These are phyloP conservation scores for Ceratocystis ficicola DNA, from an alignment of 2,329 filamentous ascomycete genomes.

Conservation along the genomic window DNA sequence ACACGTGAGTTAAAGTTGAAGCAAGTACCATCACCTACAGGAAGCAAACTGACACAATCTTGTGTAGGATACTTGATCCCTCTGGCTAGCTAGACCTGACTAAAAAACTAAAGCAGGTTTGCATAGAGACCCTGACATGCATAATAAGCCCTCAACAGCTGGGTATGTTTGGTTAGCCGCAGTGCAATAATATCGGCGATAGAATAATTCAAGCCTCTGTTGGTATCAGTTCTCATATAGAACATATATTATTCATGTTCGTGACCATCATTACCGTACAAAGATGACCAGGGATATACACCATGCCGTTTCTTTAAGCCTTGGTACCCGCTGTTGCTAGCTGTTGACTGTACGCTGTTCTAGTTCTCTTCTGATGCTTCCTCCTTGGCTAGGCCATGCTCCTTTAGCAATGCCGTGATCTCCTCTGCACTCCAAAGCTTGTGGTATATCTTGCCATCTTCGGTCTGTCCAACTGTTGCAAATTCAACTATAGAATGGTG, in stretches of 20 bases:
- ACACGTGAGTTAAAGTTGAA: constrained; percentile 32
- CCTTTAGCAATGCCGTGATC: constrained; percentile 84
- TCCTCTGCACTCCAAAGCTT: constrained; percentile 94
- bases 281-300: constrained; percentile 17
- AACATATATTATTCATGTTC: constrained; percentile 8
- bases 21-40: constrained; percentile 23
- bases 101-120: not conserved
- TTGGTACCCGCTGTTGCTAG: not conserved
- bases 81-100: no score
- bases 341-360: constrained; percentile 6
- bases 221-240: not conserved
- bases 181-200: not conserved
- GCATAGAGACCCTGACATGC: not conserved
- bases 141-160: not conserved
- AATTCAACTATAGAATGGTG: constrained; percentile 63
- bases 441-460: constrained; percentile 94
- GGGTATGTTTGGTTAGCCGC: not conserved
- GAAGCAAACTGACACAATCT: not conserved
- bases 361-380: constrained; percentile 59
- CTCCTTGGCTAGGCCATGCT: constrained; percentile 86
- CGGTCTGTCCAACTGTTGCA: constrained; percentile 90
- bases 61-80: not conserved
- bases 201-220: not conserved
- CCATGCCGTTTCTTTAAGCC: not conserved
- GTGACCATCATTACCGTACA: constrained; percentile 13